Conservation (phyloP, 495 filamentous ascomycete species). For the Clohesyomyces aquaticus region DNA sequence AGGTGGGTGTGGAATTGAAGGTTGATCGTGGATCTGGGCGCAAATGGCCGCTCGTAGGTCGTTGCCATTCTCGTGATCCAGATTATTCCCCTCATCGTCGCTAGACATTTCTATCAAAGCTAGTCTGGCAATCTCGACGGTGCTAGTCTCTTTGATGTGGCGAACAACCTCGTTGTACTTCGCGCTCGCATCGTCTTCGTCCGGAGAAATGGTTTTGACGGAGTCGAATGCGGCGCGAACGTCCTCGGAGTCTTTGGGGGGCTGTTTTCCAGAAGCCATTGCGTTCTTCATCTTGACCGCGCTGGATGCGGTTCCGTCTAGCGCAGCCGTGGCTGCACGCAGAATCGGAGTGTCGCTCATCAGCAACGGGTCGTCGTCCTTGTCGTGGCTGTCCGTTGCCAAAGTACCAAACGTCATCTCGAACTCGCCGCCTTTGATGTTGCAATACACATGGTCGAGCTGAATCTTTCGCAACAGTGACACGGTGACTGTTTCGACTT, state of each 20-base stretch:
- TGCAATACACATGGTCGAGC: slow-evolving; percentile 47
- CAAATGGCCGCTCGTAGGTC: slow-evolving; percentile 46
- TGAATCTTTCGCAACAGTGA: slow-evolving; percentile 44
- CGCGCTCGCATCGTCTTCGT: slow-evolving; percentile 43
- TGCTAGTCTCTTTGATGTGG: slow-evolving; percentile 38
- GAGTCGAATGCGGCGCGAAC: slow-evolving; percentile 26
- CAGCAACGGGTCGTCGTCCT: slow-evolving; percentile 41
- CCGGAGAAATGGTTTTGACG: slow-evolving; percentile 38
- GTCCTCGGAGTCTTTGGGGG: slow-evolving; percentile 38
- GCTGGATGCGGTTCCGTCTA: slow-evolving; percentile 3
- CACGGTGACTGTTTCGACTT: slow-evolving; percentile 44
- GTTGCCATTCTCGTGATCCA: slow-evolving; percentile 34
- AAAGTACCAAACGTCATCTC: slow-evolving; percentile 49
- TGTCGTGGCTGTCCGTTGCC: slow-evolving; percentile 27
- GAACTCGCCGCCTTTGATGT: slow-evolving; percentile 47
- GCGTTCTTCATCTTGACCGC: slow-evolving; percentile 3
- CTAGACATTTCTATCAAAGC: slow-evolving; percentile 29
- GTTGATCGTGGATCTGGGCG: slow-evolving; percentile 43
- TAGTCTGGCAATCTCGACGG: slow-evolving; percentile 38
- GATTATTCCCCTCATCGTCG: slow-evolving; percentile 8
- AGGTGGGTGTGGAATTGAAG: slow-evolving; percentile 49
- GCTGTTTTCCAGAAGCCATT: slow-evolving; percentile 39
- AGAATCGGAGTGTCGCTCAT: slow-evolving; percentile 43
- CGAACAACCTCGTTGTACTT: slow-evolving; percentile 42
- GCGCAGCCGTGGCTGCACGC: slow-evolving; percentile 36